These are phyloP conservation scores for Septoria petroselini DNA, from an alignment of 2,329 filamentous ascomycete genomes.

Conservation along the genomic window DNA sequence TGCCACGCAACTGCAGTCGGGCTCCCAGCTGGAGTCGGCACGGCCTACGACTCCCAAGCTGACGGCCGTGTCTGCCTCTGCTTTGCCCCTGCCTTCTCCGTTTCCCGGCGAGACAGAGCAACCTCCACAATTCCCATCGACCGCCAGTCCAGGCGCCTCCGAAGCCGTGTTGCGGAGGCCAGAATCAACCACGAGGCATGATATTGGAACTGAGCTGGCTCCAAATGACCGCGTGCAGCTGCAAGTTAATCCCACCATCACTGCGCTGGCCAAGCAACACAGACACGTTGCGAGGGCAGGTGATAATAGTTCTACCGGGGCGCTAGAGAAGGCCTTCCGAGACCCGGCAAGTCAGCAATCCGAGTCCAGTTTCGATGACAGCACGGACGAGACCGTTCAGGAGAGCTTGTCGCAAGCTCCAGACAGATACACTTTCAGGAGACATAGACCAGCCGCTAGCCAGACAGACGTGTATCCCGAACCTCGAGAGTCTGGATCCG, in stretches of 20 bases:
- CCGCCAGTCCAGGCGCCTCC: no score
- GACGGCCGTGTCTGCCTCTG: conserved; percentile 31
- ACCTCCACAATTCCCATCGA: not conserved
- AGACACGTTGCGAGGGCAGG: not conserved
- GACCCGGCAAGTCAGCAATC: not conserved
- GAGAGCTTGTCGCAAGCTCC: not conserved
- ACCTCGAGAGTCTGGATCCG: conserved; percentile 16
- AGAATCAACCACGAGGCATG: no score
- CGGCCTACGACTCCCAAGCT: conserved; percentile 35
- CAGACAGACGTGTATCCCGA: conserved; percentile 2
- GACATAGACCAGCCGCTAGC: not conserved
- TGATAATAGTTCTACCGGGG: no score
- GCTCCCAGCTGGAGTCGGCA: not conserved
- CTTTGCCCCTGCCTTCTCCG: conserved; percentile 37
- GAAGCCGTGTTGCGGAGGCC: no score
- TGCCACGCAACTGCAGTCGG: no score
- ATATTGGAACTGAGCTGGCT: no score
- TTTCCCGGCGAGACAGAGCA: conserved; percentile 29
- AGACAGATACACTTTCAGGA: not conserved
- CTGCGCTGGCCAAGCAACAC: conserved; percentile 6
- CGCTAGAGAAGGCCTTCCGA: no score
- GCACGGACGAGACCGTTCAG: not conserved
- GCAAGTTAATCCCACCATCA: conserved; percentile 13
- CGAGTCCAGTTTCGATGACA: not conserved
- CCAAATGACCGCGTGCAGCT: conserved; percentile 7